Percentiles rank a stretch among this genome's conserved stretches.
phyloP scores from a whole-genome alignment of 1,284 basidiomycete genomes.

The Inonotus obliquus region DNA sequence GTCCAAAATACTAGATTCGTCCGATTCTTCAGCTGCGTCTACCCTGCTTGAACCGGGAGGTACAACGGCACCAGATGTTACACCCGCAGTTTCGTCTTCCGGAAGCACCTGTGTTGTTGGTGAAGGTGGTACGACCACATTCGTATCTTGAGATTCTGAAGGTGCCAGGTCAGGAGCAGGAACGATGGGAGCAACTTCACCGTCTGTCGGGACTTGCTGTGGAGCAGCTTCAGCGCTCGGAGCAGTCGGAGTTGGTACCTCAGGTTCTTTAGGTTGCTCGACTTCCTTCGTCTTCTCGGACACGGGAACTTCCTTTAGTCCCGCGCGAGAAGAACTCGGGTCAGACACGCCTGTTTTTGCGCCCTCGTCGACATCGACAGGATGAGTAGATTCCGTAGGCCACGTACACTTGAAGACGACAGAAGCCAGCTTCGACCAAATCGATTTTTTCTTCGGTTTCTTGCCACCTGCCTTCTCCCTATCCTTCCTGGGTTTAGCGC shows the following conservation, averaged over 20 bases:
- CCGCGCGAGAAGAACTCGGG: constrained; percentile 8
- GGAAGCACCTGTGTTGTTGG: constrained; percentile 40
- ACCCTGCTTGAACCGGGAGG: constrained; percentile 63
- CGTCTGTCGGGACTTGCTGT: constrained; percentile 1
- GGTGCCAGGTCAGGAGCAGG: constrained; percentile 20
- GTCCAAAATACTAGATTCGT: constrained; percentile 40
- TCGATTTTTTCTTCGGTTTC: constrained; percentile 15
- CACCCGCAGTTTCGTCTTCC: constrained; percentile 54
- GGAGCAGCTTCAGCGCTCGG: constrained; percentile 11
- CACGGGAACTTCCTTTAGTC: constrained; percentile 4
- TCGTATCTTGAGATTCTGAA: constrained; percentile 26
- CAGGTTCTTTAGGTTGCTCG: constrained; percentile 15
- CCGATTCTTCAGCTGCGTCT: constrained; percentile 40
- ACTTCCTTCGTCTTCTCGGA: constrained; percentile 20
- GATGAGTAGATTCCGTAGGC: constrained; percentile 35
- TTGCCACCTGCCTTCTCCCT: background rate
- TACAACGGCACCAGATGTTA: constrained; percentile 66
- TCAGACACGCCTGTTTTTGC: constrained; percentile 14
- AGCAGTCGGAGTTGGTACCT: constrained; percentile 11
- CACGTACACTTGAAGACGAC: constrained; percentile 33
- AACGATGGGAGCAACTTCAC: constrained; percentile 13
- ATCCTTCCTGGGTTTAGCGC: constrained; percentile 5
- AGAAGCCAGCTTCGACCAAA: constrained; percentile 18
- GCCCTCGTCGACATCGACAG: constrained; percentile 29
- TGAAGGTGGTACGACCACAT: constrained; percentile 50